Base-by-base conservation (phyloP, 2,329 filamentous ascomycete genomes). In the Sclerotiophoma versabilis region DNA sequence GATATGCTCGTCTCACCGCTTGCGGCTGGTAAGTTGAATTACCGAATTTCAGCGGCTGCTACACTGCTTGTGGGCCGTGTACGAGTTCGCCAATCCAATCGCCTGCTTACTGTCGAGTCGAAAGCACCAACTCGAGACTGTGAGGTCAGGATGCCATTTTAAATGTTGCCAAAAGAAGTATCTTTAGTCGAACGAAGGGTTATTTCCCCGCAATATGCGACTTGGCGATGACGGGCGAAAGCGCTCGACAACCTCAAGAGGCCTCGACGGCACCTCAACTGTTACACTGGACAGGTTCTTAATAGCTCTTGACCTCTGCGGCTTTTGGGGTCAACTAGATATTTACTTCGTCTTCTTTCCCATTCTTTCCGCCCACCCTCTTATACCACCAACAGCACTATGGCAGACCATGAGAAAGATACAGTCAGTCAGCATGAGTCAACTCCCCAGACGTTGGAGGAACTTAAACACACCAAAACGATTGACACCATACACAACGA, bases 401-500 rank as follows among this genome's bases (percentile, higher is more conserved):
- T 51, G 41, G 15, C 27, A 6, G 27, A 46, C 9, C 15, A 20
- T 10, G 41, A 41, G 30, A 47, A 47, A 17, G 37, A 47, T 8
- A 5, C 14, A 8, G 37, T 43, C 4, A 7, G 23, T n/a, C 49
- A 26, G 15, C 27, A 47, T 11, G 49, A 42, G n/a, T 33, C 29
- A 10, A 23, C 27, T n/a, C 49, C 43, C 6, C 42, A 53, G 20
- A 45, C 49, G 5, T 23, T 51, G 8, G 41, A 45, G 23, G 49
- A 45, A 8, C 30, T 51, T 4, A 39, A 30, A 12, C 26, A 51
- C 11, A 51, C 33, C 30, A 58, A 54, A 20, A 54, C 49, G 1
- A 39, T 66, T 12, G 61, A 64, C 26, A 64, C 63, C 2, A 26
- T 64, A 4, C 63, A 64, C 49, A 46, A 56, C 2, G 63, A 66